These are phyloP conservation scores for Aspergillus hortae DNA, from an alignment of 2,329 filamentous ascomycete species.

Conservation along the genomic window DNA sequence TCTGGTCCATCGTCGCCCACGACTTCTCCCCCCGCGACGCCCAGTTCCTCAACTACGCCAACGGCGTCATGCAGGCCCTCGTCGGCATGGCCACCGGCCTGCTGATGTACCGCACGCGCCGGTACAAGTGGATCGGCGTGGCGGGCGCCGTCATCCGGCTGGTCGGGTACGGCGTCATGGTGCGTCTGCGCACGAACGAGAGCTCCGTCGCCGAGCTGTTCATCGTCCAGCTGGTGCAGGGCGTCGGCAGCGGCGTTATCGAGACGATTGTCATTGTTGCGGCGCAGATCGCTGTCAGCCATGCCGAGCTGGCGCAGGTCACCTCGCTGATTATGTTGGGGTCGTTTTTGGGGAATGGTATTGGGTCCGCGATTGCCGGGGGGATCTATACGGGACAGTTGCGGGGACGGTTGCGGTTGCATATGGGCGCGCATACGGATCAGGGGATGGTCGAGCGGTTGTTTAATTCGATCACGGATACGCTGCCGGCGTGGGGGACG, in stretches of 20 bases:
- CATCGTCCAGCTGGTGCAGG: slow-evolving; percentile 48
- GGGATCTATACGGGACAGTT: slow-evolving; percentile 51
- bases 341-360: slow-evolving; percentile 37
- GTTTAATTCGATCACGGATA: slow-evolving; percentile 46
- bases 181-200: slow-evolving; percentile 43
- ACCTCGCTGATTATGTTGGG: slow-evolving; percentile 46
- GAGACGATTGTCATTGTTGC: slow-evolving; percentile 43
- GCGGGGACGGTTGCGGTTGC: slow-evolving; percentile 32
- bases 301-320: slow-evolving; percentile 47
- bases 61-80: slow-evolving; percentile 43
- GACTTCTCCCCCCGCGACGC: slow-evolving; percentile 40
- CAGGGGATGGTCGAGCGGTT: slow-evolving; percentile 34
- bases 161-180: slow-evolving; percentile 51
- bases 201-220: slow-evolving; percentile 47
- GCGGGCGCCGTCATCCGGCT: slow-evolving; percentile 41
- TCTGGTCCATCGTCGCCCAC: slow-evolving; percentile 46
- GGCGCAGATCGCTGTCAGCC: slow-evolving; percentile 45
- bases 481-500: slow-evolving; percentile 40
- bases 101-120: slow-evolving; percentile 41
- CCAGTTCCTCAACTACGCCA: slow-evolving; percentile 41
- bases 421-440: slow-evolving; percentile 32
- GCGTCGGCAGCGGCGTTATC: slow-evolving; percentile 47
- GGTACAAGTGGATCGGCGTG: slow-evolving; percentile 48
- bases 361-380: slow-evolving; percentile 43
- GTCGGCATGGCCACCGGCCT: slow-evolving; percentile 39